Base-by-base conservation (phyloP, 495 filamentous ascomycete genomes). In the Aspergillus sclerotiicarbonarius region DNA sequence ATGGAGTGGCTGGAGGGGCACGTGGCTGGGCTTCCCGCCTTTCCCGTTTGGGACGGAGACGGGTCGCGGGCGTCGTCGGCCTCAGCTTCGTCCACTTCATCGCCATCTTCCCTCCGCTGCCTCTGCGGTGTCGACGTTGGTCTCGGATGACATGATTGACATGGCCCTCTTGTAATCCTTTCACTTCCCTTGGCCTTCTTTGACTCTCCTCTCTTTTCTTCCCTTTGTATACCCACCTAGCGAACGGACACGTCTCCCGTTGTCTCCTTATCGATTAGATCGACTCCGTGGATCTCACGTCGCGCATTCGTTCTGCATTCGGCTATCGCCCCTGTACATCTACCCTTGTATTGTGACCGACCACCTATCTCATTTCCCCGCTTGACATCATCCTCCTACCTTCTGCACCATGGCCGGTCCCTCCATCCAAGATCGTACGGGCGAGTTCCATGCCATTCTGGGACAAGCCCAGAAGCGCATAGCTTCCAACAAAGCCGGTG, bases 381-480 rank as follows among this genome's bases (percentile, higher is more conserved):
- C 9, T 4, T 19, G 46, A 44, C 58, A n/a, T 41, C 37, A 35
- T 15, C 48, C 20, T 13, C 25, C 16, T 41, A 55, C 46, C 18
- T 21, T 10, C 33, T 35, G 46, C 65, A 71, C 51, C 57, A 87
- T 85, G 84, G 71, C 74, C 54, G 79, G 80, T 46, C 80, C 83
- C 18, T 91, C 91, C 44, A 96, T 98, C 74, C 95, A 98, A 81
- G 94, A 98, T 76, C 90, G 94, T 64, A 98, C 94, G 53, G 81
- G 81, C 69, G 94, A 98, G 77, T 98, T 98, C 78, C 88, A 87
- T 64, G 86, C 91, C 59, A 92, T 98, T 68, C 83, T 98, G 49
- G 80, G 81, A 18, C 90, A 92, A 65, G 89, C 89, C 54, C 90
- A 96, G 72, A 88, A 85, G 63, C 83, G 86, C 43, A 81, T 88